Evolutionary conservation across 2,329 filamentous ascomycete species (phyloP).

Genomic region (Botryotinia calthae): DNA sequence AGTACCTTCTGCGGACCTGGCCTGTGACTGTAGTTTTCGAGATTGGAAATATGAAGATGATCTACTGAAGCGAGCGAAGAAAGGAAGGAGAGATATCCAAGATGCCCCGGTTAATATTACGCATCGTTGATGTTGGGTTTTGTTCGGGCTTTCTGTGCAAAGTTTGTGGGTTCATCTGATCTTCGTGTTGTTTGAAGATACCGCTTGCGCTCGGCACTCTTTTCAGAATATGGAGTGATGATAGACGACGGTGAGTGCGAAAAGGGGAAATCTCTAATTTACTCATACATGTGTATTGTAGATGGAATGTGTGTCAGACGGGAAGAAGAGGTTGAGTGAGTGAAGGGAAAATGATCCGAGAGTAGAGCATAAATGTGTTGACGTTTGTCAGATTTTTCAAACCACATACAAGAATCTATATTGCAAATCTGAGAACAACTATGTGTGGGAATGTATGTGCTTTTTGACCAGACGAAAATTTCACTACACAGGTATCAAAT

Average conservation of each 20-base stretch:
- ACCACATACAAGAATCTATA: neutral
- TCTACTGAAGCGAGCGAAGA: neutral
- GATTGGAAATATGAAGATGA: neutral
- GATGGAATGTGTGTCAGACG: neutral
- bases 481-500: neutral
- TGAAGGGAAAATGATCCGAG: neutral
- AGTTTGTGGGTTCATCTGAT: neutral
- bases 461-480: neutral
- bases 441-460: neutral
- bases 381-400: neutral
- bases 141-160: neutral
- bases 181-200: neutral
- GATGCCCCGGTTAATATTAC: fast-evolving
- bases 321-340: neutral
- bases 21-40: neutral
- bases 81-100: neutral
- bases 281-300: neutral
- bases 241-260: neutral
- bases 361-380: neutral
- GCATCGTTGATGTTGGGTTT: neutral
- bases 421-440: neutral
- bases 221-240: neutral
- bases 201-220: no score
- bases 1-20: neutral
- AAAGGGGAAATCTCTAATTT: neutral